Evolutionary conservation across 148 eudicot genomes (phyloP).

Genomic region (Chenopodium suecicum): DNA sequence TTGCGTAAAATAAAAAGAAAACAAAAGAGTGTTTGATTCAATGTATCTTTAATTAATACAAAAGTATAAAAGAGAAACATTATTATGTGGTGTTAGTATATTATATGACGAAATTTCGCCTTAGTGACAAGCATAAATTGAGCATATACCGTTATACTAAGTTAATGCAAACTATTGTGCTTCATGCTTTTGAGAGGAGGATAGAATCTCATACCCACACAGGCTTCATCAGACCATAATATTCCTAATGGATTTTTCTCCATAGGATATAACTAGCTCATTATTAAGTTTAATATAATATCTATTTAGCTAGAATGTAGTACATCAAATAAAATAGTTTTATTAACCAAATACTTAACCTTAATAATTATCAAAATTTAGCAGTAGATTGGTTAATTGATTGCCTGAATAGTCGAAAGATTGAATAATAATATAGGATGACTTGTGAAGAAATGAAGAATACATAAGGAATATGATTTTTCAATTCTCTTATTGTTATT

Average conservation of each 20-base stretch:
- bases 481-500: no score
- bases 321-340: not conserved
- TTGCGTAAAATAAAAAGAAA: no score
- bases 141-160: not conserved
- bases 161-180: not conserved
- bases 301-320: not conserved
- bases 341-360: no score
- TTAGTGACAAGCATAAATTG: not conserved
- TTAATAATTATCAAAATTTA: no score
- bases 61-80: no score
- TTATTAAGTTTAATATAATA: not conserved
- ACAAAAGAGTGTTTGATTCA: no score
- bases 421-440: no score
- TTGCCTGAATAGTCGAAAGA: no score
- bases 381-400: no score
- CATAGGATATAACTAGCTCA: not conserved
- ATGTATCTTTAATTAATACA: no score
- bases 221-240: slow-evolving; percentile 13
- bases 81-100: not conserved
- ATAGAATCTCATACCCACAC: slow-evolving; percentile 2
- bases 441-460: no score
- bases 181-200: slow-evolving; percentile 1
- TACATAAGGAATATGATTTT: no score
- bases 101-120: not conserved
- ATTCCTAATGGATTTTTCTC: not conserved